Base-by-base conservation (phyloP, 225 moss, liverwort and hornwort species). In the Polytrichum formosum region DNA sequence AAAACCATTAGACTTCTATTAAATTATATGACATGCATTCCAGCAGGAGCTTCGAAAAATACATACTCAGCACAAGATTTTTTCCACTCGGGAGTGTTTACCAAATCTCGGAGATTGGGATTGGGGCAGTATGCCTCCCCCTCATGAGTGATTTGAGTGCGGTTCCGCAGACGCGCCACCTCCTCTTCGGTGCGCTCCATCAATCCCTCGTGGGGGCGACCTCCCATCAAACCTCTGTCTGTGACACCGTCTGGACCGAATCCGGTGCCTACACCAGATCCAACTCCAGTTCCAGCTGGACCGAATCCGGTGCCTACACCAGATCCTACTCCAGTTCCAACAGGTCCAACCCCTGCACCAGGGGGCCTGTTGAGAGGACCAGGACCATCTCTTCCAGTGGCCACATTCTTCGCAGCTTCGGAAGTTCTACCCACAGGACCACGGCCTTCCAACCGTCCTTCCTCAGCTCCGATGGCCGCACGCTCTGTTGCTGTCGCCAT, bases 71-170 rank as follows among this genome's bases (percentile, higher is more conserved):
- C 46, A 46, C 46, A 4, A 26, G 26, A 26, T 46, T 4, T 4
- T 13, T 46, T 46, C 4, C 46, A 46, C 13, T 10, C 6, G 31
- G 1, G 7, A 31, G 7, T 1, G 31, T 28, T 79, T 77, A 85
- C 85, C 72, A 86, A 67, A 61, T 86, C 86, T 5, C 82, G 54
- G 22, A 86, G 70, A n/a, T 86, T 80, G 55, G 82, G 86, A 4
- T 82, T 86, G 25, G 86, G 86, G 33, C 77, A 82, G 20, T 86
- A 86, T 0, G 86, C 77, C 2, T 86, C 86, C 16, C 86, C 86
- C 53, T 82, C 82, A 28, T 75, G 21, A 0, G 86, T 83, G 65
- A 86, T 77, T 26, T 73, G 82, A 1, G 82, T 77, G 31, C 82
- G 82, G 5, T 26, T 23, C 0, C 86, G 19, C 77, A 83, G 58